A percentile compares a stretch with the other conserved stretches of the same genome.
Conservation (phyloP, 495 filamentous ascomycete species). For the Aspergillus bertholletiae region DNA sequence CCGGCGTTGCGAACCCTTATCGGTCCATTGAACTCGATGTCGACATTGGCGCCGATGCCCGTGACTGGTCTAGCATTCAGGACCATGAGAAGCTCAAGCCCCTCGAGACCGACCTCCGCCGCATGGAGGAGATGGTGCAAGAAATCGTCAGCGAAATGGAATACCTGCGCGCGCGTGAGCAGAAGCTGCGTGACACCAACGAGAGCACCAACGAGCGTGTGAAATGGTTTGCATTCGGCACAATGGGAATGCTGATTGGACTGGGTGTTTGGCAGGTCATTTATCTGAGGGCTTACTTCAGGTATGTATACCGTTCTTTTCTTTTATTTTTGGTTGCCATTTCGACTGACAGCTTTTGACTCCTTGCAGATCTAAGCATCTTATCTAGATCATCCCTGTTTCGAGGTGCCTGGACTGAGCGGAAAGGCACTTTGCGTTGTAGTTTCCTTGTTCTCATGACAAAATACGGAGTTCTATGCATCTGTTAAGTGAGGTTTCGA, state of each 20-base stretch:
- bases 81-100: constrained; percentile 97
- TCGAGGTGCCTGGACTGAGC: constrained; percentile 7
- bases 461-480: constrained; percentile 29
- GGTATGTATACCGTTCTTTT: constrained; percentile 43
- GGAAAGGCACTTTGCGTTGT: constrained; percentile 9
- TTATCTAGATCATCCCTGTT: constrained; percentile 55
- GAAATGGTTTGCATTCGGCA: constrained; percentile 96
- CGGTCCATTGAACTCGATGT: constrained; percentile 93
- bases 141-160: constrained; percentile 88
- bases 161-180: constrained; percentile 85
- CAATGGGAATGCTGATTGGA: constrained; percentile 87
- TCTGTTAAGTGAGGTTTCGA: constrained; percentile 20
- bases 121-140: constrained; percentile 81
- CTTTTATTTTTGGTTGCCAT: not conserved
- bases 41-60: constrained; percentile 97
- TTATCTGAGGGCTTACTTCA: constrained; percentile 96
- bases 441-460: constrained; percentile 20
- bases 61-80: constrained; percentile 97
- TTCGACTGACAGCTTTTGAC: not conserved
- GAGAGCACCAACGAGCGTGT: constrained; percentile 99
- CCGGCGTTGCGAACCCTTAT: constrained; percentile 50
- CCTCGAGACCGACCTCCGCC: constrained; percentile 89
- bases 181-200: constrained; percentile 96
- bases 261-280: constrained; percentile 96
- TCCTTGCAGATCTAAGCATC: constrained; percentile 68